phyloP scores from a whole-genome alignment of 1,284 basidiomycete genomes.

The Tremellales sp. region DNA sequence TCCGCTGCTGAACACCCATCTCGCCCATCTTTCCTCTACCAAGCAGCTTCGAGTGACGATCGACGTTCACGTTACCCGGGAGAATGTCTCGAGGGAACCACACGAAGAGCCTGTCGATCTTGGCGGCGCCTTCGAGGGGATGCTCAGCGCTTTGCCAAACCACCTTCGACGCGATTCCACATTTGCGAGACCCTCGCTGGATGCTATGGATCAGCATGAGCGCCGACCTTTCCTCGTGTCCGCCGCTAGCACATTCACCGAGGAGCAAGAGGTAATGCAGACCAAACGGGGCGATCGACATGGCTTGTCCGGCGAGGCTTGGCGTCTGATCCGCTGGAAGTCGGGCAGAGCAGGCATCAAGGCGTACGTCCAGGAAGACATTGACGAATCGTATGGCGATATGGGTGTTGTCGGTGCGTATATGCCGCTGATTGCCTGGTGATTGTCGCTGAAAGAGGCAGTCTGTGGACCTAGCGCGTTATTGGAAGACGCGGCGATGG shows the following conservation, averaged over 20 bases:
- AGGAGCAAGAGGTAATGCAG: background rate
- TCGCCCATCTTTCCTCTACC: background rate
- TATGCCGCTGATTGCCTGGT: background rate
- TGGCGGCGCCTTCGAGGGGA: slow-evolving; percentile 5
- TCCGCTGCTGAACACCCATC: slow-evolving; percentile 11
- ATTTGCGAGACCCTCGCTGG: background rate
- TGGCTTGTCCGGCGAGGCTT: background rate
- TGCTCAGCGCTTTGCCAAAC: background rate
- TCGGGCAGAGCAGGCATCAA: slow-evolving; percentile 20
- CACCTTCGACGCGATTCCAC: background rate
- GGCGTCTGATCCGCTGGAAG: background rate
- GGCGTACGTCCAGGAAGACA: slow-evolving; percentile 11
- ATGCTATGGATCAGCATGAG: background rate
- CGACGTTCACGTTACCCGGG: slow-evolving; percentile 28
- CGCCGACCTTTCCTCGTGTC: background rate
- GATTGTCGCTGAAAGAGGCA: slow-evolving; percentile 1
- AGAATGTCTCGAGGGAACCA: slow-evolving; percentile 17
- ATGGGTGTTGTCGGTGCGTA: background rate
- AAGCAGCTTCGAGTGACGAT: slow-evolving; percentile 7
- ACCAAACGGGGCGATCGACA: background rate
- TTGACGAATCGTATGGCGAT: background rate
- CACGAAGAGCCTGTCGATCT: background rate
- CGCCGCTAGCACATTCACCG: background rate
- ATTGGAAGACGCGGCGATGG: slow-evolving; percentile 13
- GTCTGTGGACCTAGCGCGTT: slow-evolving; percentile 28